These are phyloP conservation scores for Byssothecium circinans DNA, from an alignment of 2,329 filamentous ascomycete genomes.

Conservation along the genomic window DNA sequence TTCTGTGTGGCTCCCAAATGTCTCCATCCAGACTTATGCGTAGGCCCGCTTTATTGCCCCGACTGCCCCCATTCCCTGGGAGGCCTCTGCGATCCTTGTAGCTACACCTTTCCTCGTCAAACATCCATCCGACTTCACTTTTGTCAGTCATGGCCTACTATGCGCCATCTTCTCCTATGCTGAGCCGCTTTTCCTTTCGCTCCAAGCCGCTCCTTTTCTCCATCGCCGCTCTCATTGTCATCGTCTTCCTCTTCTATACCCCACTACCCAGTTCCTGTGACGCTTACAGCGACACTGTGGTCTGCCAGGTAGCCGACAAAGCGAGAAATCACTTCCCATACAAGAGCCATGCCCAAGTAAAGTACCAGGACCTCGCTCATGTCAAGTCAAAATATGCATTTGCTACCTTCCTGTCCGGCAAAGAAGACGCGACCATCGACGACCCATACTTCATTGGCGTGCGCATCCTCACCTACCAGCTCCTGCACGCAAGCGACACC, in stretches of 20 bases:
- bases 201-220: neutral
- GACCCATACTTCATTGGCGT: conserved; percentile 42
- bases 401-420: conserved; percentile 40
- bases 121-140: neutral
- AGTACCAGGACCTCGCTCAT: conserved; percentile 9
- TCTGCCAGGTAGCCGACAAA: conserved; percentile 5
- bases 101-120: neutral
- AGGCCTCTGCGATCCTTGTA: neutral
- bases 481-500: conserved; percentile 38
- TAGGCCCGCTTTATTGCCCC: neutral
- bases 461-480: conserved; percentile 42
- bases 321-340: conserved; percentile 1
- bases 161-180: neutral
- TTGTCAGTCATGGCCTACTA: neutral
- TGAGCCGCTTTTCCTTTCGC: neutral
- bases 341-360: neutral
- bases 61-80: neutral
- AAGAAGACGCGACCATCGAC: conserved; percentile 24
- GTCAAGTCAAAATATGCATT: conserved; percentile 37
- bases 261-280: conserved; percentile 4
- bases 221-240: neutral
- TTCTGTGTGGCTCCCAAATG: neutral
- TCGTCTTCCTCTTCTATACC: conserved; percentile 8
- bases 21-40: neutral
- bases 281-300: conserved; percentile 4